A percentile compares a stretch with the other conserved stretches of the same genome.
phyloP scores from a whole-genome alignment of 2,329 filamentous ascomycete species.

The Fusarium illudens region DNA sequence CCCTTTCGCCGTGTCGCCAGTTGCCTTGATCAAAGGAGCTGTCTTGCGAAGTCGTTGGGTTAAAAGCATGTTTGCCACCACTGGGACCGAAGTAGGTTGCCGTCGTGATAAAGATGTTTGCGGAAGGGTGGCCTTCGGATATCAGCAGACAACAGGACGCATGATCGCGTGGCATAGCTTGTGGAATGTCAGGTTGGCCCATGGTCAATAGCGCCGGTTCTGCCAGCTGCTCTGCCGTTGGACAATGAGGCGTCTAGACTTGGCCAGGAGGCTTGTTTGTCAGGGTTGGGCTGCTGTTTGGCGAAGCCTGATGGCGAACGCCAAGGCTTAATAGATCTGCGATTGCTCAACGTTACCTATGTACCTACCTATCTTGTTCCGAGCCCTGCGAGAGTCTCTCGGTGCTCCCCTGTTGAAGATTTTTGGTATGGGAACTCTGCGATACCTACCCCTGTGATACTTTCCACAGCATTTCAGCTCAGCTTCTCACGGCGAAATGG shows the following conservation, averaged over 20 bases:
- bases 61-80: not conserved
- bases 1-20: not conserved
- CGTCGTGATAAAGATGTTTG: conserved; percentile 14
- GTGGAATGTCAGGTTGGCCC: conserved; percentile 14
- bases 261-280: not conserved
- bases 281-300: not conserved
- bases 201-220: not conserved
- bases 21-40: not conserved
- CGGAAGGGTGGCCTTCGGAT: conserved; percentile 4
- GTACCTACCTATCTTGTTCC: no score
- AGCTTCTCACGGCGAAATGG: not conserved
- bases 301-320: not conserved
- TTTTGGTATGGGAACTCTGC: not conserved
- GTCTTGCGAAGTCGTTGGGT: not conserved
- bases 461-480: not conserved
- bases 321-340: not conserved
- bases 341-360: not conserved
- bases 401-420: not conserved
- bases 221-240: conserved; percentile 6
- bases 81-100: not conserved
- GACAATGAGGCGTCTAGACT: not conserved
- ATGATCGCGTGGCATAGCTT: conserved; percentile 11
- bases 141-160: not conserved
- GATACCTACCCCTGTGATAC: not conserved
- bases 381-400: not conserved